Conservation (phyloP, 75 land plant species). For the Azolla pinnata region DNA sequence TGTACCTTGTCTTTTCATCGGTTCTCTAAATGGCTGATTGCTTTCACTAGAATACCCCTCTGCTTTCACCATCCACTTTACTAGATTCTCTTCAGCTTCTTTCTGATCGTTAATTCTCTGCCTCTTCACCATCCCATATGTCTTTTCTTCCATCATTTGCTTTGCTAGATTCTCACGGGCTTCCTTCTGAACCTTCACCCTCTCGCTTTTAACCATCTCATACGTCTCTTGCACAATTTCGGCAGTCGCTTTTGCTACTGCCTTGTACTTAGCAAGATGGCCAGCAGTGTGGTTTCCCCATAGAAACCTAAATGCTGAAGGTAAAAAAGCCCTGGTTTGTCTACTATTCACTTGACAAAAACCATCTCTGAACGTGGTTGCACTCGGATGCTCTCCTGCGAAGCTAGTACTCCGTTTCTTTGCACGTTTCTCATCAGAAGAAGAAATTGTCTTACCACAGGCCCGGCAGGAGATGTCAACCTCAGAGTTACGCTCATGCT, state of each 20-base stretch:
- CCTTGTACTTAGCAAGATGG: conserved; percentile 10
- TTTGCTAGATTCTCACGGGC: conserved; percentile 36
- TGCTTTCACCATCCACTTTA: too few species aligned
- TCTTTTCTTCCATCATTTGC: background rate
- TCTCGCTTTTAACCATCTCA: conserved; percentile 50
- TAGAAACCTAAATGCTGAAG: background rate
- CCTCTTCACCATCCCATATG: too few species aligned
- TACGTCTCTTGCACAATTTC: conserved; percentile 60
- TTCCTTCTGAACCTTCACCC: conserved; percentile 43
- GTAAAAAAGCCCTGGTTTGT: background rate
- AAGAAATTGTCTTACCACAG: conserved; percentile 11
- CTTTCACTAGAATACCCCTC: too few species aligned
- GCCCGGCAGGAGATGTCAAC: conserved; percentile 12
- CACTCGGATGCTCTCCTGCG: conserved; percentile 6
- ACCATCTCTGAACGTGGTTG: background rate
- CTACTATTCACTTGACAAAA: too few species aligned
- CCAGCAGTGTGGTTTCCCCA: conserved; percentile 23
- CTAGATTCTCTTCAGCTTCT: too few species aligned
- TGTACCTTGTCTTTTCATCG: too few species aligned
- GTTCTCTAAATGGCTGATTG: too few species aligned
- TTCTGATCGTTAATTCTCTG: too few species aligned
- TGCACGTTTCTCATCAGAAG: conserved; percentile 12
- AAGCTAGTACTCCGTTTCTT: background rate
- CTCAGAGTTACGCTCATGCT: conserved; percentile 16
- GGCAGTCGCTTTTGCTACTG: conserved; percentile 42